Evolutionary conservation across 1,284 basidiomycete genomes (phyloP), one percentile per base, ranked within the genome.

Genomic region (Rhodofomes roseus): DNA sequence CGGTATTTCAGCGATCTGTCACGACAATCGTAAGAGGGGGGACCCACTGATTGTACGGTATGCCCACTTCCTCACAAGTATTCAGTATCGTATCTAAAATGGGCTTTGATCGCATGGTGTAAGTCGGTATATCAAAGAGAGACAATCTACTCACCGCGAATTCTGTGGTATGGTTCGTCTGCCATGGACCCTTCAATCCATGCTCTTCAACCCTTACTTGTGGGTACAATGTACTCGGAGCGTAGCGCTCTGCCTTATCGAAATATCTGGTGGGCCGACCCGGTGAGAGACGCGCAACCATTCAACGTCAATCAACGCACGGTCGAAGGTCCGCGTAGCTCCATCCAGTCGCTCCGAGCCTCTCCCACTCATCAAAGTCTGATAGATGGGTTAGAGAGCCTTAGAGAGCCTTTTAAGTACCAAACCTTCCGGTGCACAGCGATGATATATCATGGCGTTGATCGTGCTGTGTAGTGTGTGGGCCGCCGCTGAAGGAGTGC

Each of bases 281-380:
- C 37, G 29, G 44, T 41, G 14, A 9, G 23, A 16, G 11, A 8
- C 22, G 16, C 29, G 37, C n/a, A 12, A 48, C 11, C 11, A 12
- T 16, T 11, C 20, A 18, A 34, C 39, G 22, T 22, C 14, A 2
- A 2, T 34, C 12, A 22, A 58, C 70, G 55, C 62, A 74, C 58
- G 70, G 71, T 54, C 68, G 60, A 50, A 76, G 60, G 36, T 70
- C 64, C 6, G 65, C 55, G 56, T 71, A 74, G 4, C 58, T 57
- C 76, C 75, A 77, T 6, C 72, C 76, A 4, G 58, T 66, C 3
- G 71, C 73, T 20, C 74, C 74, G 1, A 64, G 58, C 16, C 64
- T 48, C 16, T 65, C 75, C 77, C 77, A 78, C 31, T 67, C 65
- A 41, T 75, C 70, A 51, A 75, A 78, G 57, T 78, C 77, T 57